These are phyloP conservation scores for Rhodamnia argentea DNA, from an alignment of 345 rosid genomes.

Conservation along the genomic window DNA sequence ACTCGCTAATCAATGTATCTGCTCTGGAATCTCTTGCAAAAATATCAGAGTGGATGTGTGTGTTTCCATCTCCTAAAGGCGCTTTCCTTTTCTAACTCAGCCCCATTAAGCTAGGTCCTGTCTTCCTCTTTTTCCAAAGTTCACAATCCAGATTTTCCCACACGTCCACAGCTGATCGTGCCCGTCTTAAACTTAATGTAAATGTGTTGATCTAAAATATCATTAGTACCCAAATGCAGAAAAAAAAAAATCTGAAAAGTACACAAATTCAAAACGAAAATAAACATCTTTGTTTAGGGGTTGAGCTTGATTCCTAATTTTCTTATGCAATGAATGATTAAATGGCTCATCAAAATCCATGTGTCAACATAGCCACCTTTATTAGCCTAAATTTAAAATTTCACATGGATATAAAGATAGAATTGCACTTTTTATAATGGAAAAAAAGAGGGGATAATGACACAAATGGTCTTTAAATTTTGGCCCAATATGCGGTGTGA, in stretches of 20 bases:
- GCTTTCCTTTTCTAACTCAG: no score
- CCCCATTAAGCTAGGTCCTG: background rate
- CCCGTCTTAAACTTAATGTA: background rate
- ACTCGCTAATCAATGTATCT: no score
- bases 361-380: background rate
- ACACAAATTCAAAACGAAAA: background rate
- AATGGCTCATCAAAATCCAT: background rate
- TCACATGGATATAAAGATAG: background rate
- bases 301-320: background rate
- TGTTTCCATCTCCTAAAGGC: background rate
- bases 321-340: background rate
- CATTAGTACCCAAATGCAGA: background rate
- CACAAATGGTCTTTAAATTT: no score
- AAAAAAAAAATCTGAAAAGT: background rate
- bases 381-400: background rate
- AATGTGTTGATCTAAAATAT: background rate
- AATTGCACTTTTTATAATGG: background rate
- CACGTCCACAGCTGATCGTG: background rate
- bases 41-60: no score
- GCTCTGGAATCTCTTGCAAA: no score
- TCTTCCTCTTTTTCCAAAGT: background rate
- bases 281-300: background rate
- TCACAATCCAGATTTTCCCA: background rate
- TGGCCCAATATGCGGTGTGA: no score
- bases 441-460: background rate